Conservation (phyloP, 345 rosid genomes). For the Pugionium dolabratum region DNA sequence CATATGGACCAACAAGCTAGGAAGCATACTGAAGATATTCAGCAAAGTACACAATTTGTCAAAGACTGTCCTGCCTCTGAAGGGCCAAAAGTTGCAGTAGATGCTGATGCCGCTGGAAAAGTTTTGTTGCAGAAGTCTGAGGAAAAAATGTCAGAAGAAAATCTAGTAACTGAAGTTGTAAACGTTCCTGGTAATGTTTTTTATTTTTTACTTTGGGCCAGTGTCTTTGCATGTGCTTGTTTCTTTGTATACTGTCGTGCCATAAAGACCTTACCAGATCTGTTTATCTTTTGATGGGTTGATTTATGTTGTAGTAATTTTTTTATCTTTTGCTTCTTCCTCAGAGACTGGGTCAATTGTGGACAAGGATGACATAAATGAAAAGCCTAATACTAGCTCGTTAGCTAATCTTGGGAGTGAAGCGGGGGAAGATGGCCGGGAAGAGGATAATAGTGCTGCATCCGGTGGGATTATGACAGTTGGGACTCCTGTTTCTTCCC, state of each 20-base stretch:
- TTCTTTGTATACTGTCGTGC: slow-evolving; percentile 17
- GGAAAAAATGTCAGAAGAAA: slow-evolving; percentile 40
- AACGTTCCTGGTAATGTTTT: slow-evolving; percentile 50
- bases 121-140: slow-evolving; percentile 33
- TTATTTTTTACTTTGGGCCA: neutral
- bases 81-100: slow-evolving; percentile 41
- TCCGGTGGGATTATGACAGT: slow-evolving; percentile 25
- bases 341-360: slow-evolving; percentile 23
- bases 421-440: slow-evolving; percentile 23
- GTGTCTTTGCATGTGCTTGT: slow-evolving; percentile 16
- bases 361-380: slow-evolving; percentile 17
- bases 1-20: slow-evolving; percentile 33
- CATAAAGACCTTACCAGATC: neutral
- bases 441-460: slow-evolving; percentile 26
- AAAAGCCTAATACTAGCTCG: slow-evolving; percentile 22
- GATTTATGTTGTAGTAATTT: slow-evolving; percentile 7
- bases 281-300: slow-evolving; percentile 18
- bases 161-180: slow-evolving; percentile 34
- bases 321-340: slow-evolving; percentile 13
- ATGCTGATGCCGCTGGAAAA: slow-evolving; percentile 38
- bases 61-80: slow-evolving; percentile 32
- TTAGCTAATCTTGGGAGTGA: slow-evolving; percentile 33
- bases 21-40: slow-evolving; percentile 32
- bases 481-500: slow-evolving; percentile 24
- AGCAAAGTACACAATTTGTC: slow-evolving; percentile 35